phyloP scores from a whole-genome alignment of 805 yeast genomes.

The Lachancea mirantina region DNA sequence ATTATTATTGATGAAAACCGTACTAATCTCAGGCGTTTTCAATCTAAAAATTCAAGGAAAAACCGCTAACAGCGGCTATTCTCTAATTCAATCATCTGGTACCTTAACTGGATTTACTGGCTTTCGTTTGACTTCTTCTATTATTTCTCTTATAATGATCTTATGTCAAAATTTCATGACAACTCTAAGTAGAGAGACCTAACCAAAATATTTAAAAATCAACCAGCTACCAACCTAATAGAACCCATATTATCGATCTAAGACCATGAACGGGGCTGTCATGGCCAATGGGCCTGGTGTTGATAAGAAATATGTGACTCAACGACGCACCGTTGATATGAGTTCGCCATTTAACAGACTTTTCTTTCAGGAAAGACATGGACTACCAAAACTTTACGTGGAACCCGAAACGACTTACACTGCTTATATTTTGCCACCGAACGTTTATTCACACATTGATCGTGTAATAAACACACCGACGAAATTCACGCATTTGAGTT shows the following conservation, averaged over 20 bases:
- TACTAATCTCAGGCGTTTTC: no score
- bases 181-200: no score
- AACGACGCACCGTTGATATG: constrained; percentile 29
- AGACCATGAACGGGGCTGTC: constrained; percentile 3
- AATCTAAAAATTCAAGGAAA: no score
- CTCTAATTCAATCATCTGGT: no score
- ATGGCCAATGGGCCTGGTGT: not conserved
- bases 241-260: not conserved
- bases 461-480: constrained; percentile 55
- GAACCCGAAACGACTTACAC: constrained; percentile 29
- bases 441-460: constrained; percentile 16
- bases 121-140: no score
- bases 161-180: no score
- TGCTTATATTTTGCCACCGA: constrained; percentile 27
- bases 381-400: constrained; percentile 21
- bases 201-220: no score
- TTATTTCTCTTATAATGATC: no score
- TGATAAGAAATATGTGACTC: constrained; percentile 25
- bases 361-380: constrained; percentile 25
- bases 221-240: no score
- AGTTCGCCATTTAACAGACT: constrained; percentile 26
- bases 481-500: constrained; percentile 83
- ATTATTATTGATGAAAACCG: no score
- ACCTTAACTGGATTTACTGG: no score
- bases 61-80: no score